phyloP scores from a whole-genome alignment of 805 yeast species.

The Debaryomyces castellii region DNA sequence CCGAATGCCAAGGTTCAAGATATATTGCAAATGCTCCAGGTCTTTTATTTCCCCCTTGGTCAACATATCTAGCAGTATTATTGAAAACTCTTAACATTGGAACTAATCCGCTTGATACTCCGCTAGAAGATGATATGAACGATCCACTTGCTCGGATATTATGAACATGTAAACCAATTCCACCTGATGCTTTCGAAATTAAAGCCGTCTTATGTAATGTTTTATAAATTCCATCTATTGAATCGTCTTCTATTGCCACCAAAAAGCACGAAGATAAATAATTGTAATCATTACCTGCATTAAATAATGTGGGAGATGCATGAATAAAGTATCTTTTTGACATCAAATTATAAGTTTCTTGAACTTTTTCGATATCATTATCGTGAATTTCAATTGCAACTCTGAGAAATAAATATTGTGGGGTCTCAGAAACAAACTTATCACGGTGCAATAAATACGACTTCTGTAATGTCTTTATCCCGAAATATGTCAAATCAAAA shows the following conservation, averaged over 20 bases:
- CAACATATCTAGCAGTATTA: conserved; percentile 95
- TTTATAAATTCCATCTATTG: conserved; percentile 91
- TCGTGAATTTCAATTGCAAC: conserved; percentile 92
- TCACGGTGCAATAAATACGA: conserved; percentile 69
- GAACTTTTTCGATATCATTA: conserved; percentile 56
- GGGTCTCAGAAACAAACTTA: conserved; percentile 75
- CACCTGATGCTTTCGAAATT: conserved; percentile 94
- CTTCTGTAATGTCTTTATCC: conserved; percentile 87
- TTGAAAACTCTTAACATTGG: conserved; percentile 97
- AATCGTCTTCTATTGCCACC: conserved; percentile 88
- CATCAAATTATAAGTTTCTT: conserved; percentile 87
- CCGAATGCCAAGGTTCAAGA: conserved; percentile 97
- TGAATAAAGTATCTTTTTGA: conserved; percentile 85
- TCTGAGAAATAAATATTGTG: conserved; percentile 87
- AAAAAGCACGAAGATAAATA: conserved; percentile 91
- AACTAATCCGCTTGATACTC: conserved; percentile 86
- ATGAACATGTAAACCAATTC: conserved; percentile 87
- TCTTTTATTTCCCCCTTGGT: conserved; percentile 97
- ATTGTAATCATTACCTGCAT: conserved; percentile 85
- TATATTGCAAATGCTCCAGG: conserved; percentile 97
- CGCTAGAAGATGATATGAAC: conserved; percentile 88
- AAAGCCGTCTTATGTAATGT: conserved; percentile 86
- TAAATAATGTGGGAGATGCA: conserved; percentile 93
- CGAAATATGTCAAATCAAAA: conserved; percentile 77
- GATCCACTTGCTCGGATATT: conserved; percentile 86